Evolutionary conservation across 768 basidiomycete genomes (phyloP).

Genomic region (Boletus subparvulus): DNA sequence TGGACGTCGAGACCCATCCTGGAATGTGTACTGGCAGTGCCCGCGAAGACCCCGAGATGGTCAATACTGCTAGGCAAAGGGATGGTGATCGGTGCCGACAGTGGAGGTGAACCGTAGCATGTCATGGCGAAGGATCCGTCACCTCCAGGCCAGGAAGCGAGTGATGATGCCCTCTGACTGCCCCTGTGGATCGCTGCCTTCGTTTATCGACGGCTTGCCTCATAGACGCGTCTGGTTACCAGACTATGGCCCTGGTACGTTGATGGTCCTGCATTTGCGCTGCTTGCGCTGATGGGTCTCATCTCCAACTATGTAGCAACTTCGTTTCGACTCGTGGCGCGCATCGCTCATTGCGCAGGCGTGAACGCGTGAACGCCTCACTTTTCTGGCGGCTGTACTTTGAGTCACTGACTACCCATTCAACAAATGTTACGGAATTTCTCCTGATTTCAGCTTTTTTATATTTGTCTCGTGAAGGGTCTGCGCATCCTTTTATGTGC

Average conservation of each 20-base stretch:
- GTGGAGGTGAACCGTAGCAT: conserved; percentile 32
- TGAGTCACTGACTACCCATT: too few species aligned
- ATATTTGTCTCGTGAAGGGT: too few species aligned
- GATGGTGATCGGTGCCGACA: conserved; percentile 36
- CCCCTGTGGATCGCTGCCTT: conserved; percentile 7
- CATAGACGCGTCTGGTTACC: too few species aligned
- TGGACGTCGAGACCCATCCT: conserved; percentile 24
- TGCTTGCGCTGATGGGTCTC: too few species aligned
- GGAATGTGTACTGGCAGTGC: conserved; percentile 41
- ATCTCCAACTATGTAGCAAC: too few species aligned
- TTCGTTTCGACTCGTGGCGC: too few species aligned
- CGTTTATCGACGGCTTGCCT: too few species aligned
- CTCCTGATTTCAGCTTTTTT: not conserved
- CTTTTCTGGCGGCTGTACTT: too few species aligned
- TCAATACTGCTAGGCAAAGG: conserved; percentile 35
- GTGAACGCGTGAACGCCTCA: too few species aligned
- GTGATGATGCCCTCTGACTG: conserved; percentile 18
- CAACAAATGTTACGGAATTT: not conserved
- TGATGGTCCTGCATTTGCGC: too few species aligned
- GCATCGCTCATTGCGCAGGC: too few species aligned
- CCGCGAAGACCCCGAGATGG: conserved; percentile 57
- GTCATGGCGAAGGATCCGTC: conserved; percentile 18
- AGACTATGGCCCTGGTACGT: too few species aligned
- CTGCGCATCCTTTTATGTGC: not conserved
- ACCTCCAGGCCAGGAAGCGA: conserved; percentile 29